These are phyloP conservation scores for Malassezia yamatoensis DNA, from an alignment of 1,284 basidiomycete species.

Conservation along the genomic window DNA sequence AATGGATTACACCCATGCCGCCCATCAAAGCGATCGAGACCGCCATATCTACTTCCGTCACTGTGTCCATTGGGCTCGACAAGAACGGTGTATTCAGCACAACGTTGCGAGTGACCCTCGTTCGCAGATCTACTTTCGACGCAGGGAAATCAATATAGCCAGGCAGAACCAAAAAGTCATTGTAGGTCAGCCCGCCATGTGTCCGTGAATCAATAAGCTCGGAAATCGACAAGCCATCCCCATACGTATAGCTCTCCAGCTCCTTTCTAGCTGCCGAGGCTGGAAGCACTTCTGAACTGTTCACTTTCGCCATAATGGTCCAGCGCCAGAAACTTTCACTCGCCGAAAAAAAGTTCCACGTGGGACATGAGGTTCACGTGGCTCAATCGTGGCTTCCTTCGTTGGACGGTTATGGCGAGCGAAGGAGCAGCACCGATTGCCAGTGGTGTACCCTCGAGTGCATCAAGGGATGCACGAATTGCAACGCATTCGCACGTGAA, in stretches of 20 bases:
- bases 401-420: background rate
- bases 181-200: constrained; percentile 93
- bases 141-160: constrained; percentile 92
- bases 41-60: constrained; percentile 95
- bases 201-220: constrained; percentile 82
- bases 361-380: background rate
- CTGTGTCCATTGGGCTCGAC: constrained; percentile 98
- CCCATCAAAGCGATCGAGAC: constrained; percentile 60
- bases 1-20: constrained; percentile 96
- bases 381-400: too few species aligned
- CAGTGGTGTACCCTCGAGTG: constrained; percentile 4
- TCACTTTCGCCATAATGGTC: constrained; percentile 16
- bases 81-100: constrained; percentile 89
- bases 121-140: constrained; percentile 69
- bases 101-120: constrained; percentile 80
- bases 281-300: constrained; percentile 22
- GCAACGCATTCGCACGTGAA: constrained; percentile 91
- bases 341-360: constrained; percentile 5
- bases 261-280: constrained; percentile 32
- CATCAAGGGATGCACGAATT: constrained; percentile 53
- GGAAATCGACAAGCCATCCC: constrained; percentile 74
- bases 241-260: constrained; percentile 56
- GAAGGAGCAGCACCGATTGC: constrained; percentile 12
- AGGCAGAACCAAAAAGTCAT: constrained; percentile 54
- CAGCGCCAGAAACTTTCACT: background rate